These are phyloP conservation scores for Boletus mariae DNA, from an alignment of 1,284 basidiomycete genomes.

Conservation along the genomic window DNA sequence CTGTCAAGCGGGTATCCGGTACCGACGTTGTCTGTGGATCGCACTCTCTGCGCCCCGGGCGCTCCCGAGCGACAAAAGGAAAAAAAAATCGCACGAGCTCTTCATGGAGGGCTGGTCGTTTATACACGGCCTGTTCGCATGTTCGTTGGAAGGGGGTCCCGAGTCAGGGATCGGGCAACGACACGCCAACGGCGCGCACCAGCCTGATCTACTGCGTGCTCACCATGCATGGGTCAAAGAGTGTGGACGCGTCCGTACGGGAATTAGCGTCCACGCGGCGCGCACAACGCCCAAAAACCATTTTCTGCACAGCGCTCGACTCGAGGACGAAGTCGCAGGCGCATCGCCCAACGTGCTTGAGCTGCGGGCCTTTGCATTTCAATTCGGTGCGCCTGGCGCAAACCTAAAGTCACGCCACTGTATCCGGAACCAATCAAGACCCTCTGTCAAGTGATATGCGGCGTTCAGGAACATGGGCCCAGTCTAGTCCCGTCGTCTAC, in stretches of 20 bases:
- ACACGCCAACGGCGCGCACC: not conserved
- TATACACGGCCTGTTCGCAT: not conserved
- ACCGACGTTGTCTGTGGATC: not conserved
- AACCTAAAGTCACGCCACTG: conserved; percentile 1
- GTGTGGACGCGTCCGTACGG: not conserved
- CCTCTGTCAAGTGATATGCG: not conserved
- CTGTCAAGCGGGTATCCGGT: not conserved
- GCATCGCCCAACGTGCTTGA: not conserved
- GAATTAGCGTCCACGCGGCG: not conserved
- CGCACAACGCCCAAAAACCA: not conserved
- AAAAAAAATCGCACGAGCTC: not conserved
- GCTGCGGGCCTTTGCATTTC: not conserved
- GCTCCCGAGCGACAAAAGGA: not conserved
- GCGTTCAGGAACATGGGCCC: conserved; percentile 1
- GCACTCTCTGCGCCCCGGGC: not conserved
- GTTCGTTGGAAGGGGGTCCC: not conserved
- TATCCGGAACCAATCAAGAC: not conserved
- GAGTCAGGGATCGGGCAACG: not conserved
- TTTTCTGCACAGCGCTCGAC: not conserved
- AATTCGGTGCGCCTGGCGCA: not conserved
- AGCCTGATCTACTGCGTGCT: not conserved
- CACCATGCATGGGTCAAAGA: not conserved
- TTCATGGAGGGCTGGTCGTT: not conserved
- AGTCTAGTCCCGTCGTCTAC: not conserved
- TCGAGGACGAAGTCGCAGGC: not conserved